Percentiles rank a stretch among this genome's conserved stretches.
These are phyloP conservation scores for Solanum habrochaites DNA, from an alignment of 257 asterid species.

Conservation along the genomic window DNA sequence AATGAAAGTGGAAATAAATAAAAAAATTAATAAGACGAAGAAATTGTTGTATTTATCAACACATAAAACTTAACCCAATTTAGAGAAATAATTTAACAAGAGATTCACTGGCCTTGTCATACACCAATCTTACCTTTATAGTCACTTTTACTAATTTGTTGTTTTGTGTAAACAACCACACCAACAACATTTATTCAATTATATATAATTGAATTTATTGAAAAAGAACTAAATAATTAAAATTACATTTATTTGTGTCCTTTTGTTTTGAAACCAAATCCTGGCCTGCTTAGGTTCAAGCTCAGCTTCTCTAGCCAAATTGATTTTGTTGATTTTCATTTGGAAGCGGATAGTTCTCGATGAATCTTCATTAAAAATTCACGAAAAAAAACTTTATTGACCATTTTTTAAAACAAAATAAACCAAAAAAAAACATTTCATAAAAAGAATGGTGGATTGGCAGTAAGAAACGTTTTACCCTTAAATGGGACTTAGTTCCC, in stretches of 20 bases:
- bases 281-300: not conserved
- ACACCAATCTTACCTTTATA: no score
- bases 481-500: not conserved
- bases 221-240: not conserved
- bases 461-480: not conserved
- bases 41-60: no score
- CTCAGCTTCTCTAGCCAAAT: not conserved
- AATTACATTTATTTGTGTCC: not conserved
- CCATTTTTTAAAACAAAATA: no score
- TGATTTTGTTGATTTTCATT: not conserved
- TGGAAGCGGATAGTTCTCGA: not conserved
- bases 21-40: no score
- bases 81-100: no score
- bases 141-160: no score
- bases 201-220: not conserved
- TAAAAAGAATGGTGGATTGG: no score
- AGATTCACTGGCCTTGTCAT: no score
- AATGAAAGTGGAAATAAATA: no score
- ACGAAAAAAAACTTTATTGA: not conserved
- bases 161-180: no score
- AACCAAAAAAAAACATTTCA: not conserved
- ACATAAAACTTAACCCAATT: no score
- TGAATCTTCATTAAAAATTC: not conserved
- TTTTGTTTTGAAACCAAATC: not conserved
- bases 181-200: no score